phyloP scores from a whole-genome alignment of 495 filamentous ascomycete genomes.

The Neurospora cerealis region DNA sequence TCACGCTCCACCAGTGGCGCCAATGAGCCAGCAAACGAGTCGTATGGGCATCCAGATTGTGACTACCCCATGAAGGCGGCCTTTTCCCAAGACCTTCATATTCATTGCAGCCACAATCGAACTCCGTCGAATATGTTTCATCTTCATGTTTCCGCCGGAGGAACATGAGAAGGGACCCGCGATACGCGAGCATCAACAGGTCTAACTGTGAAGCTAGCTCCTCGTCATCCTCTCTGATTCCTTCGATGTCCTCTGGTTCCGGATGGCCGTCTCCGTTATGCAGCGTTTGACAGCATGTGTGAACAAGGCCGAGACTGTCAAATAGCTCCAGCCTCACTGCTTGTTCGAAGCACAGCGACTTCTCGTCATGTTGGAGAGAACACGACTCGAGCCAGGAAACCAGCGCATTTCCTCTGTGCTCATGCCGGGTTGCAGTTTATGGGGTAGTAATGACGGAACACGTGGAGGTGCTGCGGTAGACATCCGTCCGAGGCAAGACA shows the following conservation, averaged over 20 bases:
- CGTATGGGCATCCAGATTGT: no score
- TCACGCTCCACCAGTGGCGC: not conserved
- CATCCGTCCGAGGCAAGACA: not conserved
- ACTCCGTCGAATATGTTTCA: not conserved
- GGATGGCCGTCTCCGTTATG: not conserved
- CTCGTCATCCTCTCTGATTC: not conserved
- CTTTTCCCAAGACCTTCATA: not conserved
- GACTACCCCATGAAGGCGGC: no score
- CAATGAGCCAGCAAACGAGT: not conserved
- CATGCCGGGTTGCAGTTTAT: accelerated
- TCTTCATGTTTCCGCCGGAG: not conserved
- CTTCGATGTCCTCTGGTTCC: not conserved
- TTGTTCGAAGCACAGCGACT: not conserved
- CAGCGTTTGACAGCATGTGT: not conserved
- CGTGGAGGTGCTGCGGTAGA: not conserved
- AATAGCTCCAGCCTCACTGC: not conserved
- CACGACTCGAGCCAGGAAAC: not conserved
- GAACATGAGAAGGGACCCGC: not conserved
- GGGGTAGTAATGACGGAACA: not conserved
- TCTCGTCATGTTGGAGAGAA: not conserved
- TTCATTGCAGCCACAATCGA: not conserved
- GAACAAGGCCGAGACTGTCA: not conserved
- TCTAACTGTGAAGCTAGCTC: not conserved
- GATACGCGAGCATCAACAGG: not conserved
- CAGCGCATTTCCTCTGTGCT: not conserved